Conservation (phyloP, 129 eudicot genomes). For the Tagetes erecta region DNA sequence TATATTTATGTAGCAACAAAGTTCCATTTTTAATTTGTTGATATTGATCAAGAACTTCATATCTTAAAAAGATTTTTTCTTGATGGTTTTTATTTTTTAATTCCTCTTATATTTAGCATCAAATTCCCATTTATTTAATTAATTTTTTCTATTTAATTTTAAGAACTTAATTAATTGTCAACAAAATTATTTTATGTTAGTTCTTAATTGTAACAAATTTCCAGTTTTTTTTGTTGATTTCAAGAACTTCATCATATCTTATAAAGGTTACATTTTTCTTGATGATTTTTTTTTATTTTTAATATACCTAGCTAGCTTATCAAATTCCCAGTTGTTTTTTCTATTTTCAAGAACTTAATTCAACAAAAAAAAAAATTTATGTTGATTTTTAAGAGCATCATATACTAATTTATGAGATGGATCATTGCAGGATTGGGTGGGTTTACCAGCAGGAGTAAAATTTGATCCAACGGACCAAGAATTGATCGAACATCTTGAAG, state of each 20-base stretch:
- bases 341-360: not conserved
- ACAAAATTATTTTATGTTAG: not conserved
- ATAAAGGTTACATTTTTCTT: too few relatives aligned
- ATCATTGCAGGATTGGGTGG: slow-evolving; percentile 93
- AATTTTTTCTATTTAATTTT: slow-evolving; percentile 10
- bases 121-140: not conserved
- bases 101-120: slow-evolving; percentile 3
- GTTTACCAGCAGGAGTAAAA: slow-evolving; percentile 99
- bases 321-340: not conserved
- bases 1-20: too few relatives aligned
- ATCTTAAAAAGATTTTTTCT: not conserved
- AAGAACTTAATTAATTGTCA: not conserved
- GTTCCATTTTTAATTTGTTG: too few relatives aligned
- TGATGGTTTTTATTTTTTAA: not conserved
- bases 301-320: not conserved
- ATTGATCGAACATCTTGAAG: slow-evolving; percentile 94
- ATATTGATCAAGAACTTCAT: too few relatives aligned
- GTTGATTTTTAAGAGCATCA: not conserved
- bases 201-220: not conserved
- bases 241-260: too few relatives aligned
- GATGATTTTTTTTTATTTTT: not conserved
- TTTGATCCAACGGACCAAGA: slow-evolving; percentile 99
- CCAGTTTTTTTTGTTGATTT: too few relatives aligned
- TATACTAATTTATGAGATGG: not conserved
- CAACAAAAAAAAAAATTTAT: too few relatives aligned